Conservation (phyloP, 805 yeast genomes). For the Suhomyces sp. region DNA sequence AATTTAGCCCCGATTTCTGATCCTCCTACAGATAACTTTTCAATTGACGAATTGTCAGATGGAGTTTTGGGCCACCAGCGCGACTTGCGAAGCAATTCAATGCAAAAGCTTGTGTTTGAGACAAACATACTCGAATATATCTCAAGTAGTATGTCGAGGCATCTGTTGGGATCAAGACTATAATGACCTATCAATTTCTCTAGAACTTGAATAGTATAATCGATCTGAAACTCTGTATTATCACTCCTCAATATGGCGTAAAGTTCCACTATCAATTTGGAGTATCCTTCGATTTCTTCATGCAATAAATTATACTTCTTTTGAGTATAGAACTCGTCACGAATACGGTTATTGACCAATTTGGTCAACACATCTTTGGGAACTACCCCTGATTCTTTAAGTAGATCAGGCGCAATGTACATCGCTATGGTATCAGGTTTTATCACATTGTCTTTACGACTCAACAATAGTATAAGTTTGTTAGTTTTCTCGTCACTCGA, state of each 20-base stretch:
- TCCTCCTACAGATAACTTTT: constrained; percentile 48
- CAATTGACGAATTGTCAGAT: constrained; percentile 31
- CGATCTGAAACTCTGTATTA: constrained; percentile 40
- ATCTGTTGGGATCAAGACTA: constrained; percentile 67
- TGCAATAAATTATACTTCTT: constrained; percentile 63
- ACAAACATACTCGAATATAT: constrained; percentile 46
- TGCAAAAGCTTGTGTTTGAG: constrained; percentile 43
- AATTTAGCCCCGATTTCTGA: constrained; percentile 52
- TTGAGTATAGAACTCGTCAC: constrained; percentile 47
- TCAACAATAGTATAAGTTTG: constrained; percentile 20
- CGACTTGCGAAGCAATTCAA: constrained; percentile 50
- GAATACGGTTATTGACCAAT: constrained; percentile 31
- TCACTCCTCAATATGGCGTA: constrained; percentile 39
- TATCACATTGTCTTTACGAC: constrained; percentile 22
- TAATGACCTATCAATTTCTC: constrained; percentile 69
- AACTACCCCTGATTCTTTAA: constrained; percentile 24
- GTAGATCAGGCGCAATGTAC: constrained; percentile 26
- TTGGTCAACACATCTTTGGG: constrained; percentile 34
- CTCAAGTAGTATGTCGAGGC: constrained; percentile 60
- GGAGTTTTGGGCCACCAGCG: constrained; percentile 63
- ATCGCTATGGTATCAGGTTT: constrained; percentile 31
- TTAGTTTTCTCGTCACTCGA: constrained; percentile 15
- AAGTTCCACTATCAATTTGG: constrained; percentile 56
- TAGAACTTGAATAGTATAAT: constrained; percentile 45
- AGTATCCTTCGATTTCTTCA: constrained; percentile 77